Conservation (phyloP, 1,139 yeast species). For the Eremothecium sinecaudum region DNA sequence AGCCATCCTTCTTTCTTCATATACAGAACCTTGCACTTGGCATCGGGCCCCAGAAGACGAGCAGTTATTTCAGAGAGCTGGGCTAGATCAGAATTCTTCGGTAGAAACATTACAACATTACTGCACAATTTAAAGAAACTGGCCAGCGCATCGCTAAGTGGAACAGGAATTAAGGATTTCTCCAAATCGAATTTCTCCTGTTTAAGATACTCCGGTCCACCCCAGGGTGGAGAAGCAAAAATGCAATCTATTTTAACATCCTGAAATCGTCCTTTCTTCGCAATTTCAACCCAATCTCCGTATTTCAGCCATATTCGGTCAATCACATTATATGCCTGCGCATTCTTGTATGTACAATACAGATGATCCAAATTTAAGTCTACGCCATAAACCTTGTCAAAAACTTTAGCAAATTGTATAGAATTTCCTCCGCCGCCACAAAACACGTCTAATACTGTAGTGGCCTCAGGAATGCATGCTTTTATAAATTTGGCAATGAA, state of each 20-base stretch:
- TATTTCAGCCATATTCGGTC: constrained; percentile 40
- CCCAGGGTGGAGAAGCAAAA: constrained; percentile 95
- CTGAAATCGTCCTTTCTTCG: constrained; percentile 23
- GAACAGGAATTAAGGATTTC: constrained; percentile 38
- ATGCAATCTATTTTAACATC: constrained; percentile 47
- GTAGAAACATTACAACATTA: constrained; percentile 65
- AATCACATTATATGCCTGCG: constrained; percentile 55
- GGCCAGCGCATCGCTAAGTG: constrained; percentile 37
- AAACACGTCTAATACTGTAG: constrained; percentile 55
- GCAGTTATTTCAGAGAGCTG: constrained; percentile 46
- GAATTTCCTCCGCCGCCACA: constrained; percentile 97
- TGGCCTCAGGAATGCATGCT: constrained; percentile 42
- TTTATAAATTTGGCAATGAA: constrained; percentile 51
- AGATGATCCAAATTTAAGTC: constrained; percentile 57
- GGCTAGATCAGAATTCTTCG: constrained; percentile 53
- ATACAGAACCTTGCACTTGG: constrained; percentile 42
- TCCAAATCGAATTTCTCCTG: constrained; percentile 41
- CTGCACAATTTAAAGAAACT: constrained; percentile 38
- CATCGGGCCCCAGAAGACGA: constrained; percentile 38
- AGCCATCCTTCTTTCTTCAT: constrained; percentile 37
- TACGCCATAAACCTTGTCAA: constrained; percentile 52
- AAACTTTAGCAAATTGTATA: constrained; percentile 63
- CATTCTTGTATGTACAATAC: constrained; percentile 61
- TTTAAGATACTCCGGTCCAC: constrained; percentile 64
- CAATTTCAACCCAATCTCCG: constrained; percentile 50